Evolutionary conservation across 1,139 yeast genomes (phyloP).

Genomic region (Kodamaea sp.): DNA sequence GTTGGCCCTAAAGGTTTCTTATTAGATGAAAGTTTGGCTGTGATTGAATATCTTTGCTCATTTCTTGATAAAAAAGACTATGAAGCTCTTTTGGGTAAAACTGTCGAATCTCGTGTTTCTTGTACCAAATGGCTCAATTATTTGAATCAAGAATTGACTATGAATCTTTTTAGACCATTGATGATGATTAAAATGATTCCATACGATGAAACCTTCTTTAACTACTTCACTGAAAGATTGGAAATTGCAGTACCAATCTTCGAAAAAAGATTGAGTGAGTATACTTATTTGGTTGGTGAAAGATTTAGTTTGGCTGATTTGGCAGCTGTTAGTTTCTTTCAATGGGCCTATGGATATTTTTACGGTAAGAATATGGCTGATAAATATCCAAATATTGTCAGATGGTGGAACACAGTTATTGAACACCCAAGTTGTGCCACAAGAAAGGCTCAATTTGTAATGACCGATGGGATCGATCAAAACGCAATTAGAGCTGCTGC

Average conservation of each 20-base stretch:
- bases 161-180: slow-evolving; percentile 12
- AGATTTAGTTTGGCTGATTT: slow-evolving; percentile 24
- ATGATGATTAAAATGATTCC: slow-evolving; percentile 15
- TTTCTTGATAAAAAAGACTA: slow-evolving; percentile 11
- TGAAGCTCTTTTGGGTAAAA: slow-evolving; percentile 15
- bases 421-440: background rate
- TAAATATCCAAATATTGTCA: slow-evolving; percentile 1
- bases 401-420: slow-evolving; percentile 1
- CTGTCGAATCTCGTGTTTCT: slow-evolving; percentile 19
- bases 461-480: too few relatives aligned
- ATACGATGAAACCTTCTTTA: slow-evolving; percentile 17
- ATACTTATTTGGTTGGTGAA: slow-evolving; percentile 24
- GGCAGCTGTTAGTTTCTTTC: slow-evolving; percentile 11
- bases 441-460: slow-evolving; percentile 1
- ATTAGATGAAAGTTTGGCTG: slow-evolving; percentile 23
- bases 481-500: too few relatives aligned
- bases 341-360: background rate
- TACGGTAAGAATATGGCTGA: slow-evolving; percentile 1
- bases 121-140: slow-evolving; percentile 23
- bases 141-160: slow-evolving; percentile 19
- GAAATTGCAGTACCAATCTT: slow-evolving; percentile 10
- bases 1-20: slow-evolving; percentile 21
- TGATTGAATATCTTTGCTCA: slow-evolving; percentile 18
- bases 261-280: slow-evolving; percentile 18
- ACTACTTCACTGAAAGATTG: slow-evolving; percentile 10